Conservation (phyloP, 2,329 filamentous ascomycete genomes). For the Geosmithia flava region DNA sequence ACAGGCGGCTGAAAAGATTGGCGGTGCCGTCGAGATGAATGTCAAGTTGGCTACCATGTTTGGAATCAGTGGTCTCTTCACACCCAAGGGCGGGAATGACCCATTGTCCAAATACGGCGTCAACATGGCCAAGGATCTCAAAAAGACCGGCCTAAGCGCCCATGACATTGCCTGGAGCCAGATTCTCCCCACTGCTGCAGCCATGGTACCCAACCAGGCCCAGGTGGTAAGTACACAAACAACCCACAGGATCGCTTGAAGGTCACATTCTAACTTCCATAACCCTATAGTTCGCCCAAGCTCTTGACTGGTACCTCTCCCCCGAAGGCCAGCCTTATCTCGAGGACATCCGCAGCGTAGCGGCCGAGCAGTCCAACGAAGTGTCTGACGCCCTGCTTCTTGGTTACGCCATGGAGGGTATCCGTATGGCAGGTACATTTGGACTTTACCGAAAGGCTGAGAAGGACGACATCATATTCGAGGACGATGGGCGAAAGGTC, state of each 20-base stretch:
- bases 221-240: constrained; percentile 38
- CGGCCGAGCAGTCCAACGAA: constrained; percentile 38
- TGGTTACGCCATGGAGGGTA: constrained; percentile 60
- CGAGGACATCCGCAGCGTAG: constrained; percentile 46
- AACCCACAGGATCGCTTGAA: background rate
- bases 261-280: background rate
- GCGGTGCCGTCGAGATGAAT: constrained; percentile 48
- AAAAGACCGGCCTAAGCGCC: constrained; percentile 48
- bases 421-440: constrained; percentile 53
- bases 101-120: constrained; percentile 51
- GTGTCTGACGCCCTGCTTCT: constrained; percentile 52
- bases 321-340: constrained; percentile 41
- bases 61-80: constrained; percentile 32
- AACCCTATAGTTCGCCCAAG: constrained; percentile 50
- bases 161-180: constrained; percentile 61
- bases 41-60: constrained; percentile 43
- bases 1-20: constrained; percentile 45
- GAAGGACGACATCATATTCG: constrained; percentile 27
- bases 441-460: constrained; percentile 46
- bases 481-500: constrained; percentile 40
- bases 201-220: constrained; percentile 59
- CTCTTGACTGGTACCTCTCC: constrained; percentile 61
- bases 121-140: constrained; percentile 50
- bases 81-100: constrained; percentile 36
- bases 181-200: constrained; percentile 53